Base-by-base conservation (phyloP, 192 early-diverging fungal genomes). In the Mycoemilia scoparia region DNA sequence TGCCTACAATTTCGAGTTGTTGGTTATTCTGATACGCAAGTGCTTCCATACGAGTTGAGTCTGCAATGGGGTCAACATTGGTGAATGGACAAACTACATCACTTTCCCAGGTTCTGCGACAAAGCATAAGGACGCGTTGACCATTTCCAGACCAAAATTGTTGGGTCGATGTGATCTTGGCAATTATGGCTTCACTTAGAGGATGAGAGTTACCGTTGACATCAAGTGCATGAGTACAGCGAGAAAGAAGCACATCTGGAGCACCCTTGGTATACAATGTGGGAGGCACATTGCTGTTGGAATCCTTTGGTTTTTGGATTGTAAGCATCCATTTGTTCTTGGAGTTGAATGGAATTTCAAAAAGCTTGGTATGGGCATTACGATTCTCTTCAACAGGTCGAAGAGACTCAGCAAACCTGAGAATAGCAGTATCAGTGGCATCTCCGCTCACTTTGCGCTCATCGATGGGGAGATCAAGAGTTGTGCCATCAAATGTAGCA, bases 351-450 rank as follows among this genome's bases (percentile, higher is more conserved):
- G 71, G 74, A 12, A 74, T 21, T 32, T 41, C 39, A 21, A 41
- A 41, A 29, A 41, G 20, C 30, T 41, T 41, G 29, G 14, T 13
- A 39, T 45, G 46, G 21, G 21, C 38, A 14, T 13, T 19, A 1
- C 14, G 37, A 3, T 38, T 39, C 3, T 35, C 34, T 17, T 26
- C 19, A 4, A 41, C 17, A 2, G 39, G 39, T 2, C 20, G 29
- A 13, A 41, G 10, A 23, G 23, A 21, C 39, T 41, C 29, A 21
- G 39, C 39, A 41, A 77, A 88, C 7, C 70, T 57, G 10, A 86
- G 49, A 4, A 89, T 57, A 4, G 77, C 77, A 15, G 60, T 49
- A 37, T 86, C 82, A 4, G 82, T 89, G 10, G 79, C 68, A 67
- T 89, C 81, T 15, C 85, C 85, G 15, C 24, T 41, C 22, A 41